Percentiles rank a stretch among this genome's conserved stretches.
These are phyloP conservation scores for Ceratonia siliqua DNA, from an alignment of 306 rosid genomes.

Conservation along the genomic window DNA sequence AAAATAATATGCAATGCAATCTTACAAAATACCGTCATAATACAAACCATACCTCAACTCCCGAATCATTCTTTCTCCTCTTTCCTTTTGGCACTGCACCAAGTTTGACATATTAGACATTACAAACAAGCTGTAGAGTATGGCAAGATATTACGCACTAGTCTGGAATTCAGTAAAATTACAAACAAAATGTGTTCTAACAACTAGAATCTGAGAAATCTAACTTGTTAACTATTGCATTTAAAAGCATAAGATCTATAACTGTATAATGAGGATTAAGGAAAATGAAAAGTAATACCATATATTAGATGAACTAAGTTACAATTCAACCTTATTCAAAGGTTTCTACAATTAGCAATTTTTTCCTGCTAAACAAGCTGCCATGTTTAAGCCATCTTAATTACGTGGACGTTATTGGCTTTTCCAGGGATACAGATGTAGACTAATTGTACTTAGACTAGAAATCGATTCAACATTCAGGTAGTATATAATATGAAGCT, in stretches of 20 bases:
- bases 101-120: conserved; percentile 29
- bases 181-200: background rate
- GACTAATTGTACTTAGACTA: background rate
- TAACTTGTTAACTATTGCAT: conserved; percentile 14
- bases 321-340: background rate
- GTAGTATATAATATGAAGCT: background rate
- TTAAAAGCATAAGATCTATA: background rate
- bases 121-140: background rate
- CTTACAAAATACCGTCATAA: conserved; percentile 18
- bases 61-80: conserved; percentile 76
- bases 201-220: conserved; percentile 21
- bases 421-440: background rate
- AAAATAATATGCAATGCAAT: conserved; percentile 6
- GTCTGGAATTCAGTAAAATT: conserved; percentile 16
- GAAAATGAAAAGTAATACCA: conserved; percentile 8
- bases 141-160: background rate
- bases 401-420: background rate
- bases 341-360: background rate
- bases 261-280: background rate
- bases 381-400: background rate
- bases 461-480: background rate
- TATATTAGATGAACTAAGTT: background rate
- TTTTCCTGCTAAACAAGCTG: background rate
- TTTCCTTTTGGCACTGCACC: conserved; percentile 78
- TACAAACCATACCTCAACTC: conserved; percentile 68